Conservation (phyloP, 225 moss, liverwort and hornwort species). For the Ulota crispa region DNA sequence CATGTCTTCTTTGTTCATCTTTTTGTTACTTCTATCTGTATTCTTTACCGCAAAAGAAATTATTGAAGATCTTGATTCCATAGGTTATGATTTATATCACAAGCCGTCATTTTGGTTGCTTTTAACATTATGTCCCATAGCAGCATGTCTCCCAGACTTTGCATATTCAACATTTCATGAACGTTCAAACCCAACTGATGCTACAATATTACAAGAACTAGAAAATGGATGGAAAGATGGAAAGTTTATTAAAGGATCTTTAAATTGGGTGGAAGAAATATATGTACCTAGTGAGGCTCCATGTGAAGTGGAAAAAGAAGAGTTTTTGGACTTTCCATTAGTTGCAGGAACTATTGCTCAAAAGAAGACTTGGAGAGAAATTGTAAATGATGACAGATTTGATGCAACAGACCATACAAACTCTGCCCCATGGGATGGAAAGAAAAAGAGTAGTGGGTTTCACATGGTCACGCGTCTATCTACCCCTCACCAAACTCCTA, state of each 20-base stretch:
- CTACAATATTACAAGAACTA: slow-evolving; percentile 68
- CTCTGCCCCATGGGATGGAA: slow-evolving; percentile 50
- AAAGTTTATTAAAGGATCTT: neutral
- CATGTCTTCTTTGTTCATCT: slow-evolving; percentile 24
- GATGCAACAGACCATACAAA: slow-evolving; percentile 50
- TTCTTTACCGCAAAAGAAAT: slow-evolving; percentile 36
- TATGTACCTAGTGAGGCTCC: fast-evolving
- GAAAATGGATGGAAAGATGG: slow-evolving; percentile 76
- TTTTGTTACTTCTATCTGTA: slow-evolving; percentile 36
- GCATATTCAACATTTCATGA: slow-evolving; percentile 34
- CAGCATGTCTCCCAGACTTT: slow-evolving; percentile 54
- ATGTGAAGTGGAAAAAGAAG: neutral
- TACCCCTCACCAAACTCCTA: slow-evolving; percentile 6
- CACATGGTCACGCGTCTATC: slow-evolving; percentile 58
- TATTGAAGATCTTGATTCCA: slow-evolving; percentile 26
- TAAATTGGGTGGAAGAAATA: neutral
- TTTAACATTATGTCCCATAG: slow-evolving; percentile 49
- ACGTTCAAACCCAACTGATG: slow-evolving; percentile 49
- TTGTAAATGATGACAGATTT: slow-evolving; percentile 72
- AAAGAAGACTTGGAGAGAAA: slow-evolving; percentile 78
- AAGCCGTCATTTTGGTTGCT: slow-evolving; percentile 69
- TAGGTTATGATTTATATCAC: slow-evolving; percentile 29
- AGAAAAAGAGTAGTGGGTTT: slow-evolving; percentile 61
- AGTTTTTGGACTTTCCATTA: neutral
- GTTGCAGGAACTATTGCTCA: slow-evolving; percentile 38